phyloP scores from a whole-genome alignment of 164 flowering plant species.

The Liquidambar formosana region DNA sequence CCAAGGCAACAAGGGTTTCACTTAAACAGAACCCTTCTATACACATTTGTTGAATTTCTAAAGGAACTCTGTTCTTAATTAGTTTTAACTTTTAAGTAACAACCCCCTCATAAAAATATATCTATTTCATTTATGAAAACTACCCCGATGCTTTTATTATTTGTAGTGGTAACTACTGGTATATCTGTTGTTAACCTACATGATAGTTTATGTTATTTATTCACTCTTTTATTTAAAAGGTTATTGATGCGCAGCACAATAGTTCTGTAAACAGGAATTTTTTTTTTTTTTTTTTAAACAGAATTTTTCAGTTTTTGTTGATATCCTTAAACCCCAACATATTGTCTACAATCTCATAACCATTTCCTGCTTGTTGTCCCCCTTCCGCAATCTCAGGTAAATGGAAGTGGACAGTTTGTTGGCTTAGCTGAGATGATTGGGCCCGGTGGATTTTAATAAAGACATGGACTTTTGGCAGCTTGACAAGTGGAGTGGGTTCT shows the following conservation, averaged over 20 bases:
- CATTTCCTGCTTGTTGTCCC: background rate
- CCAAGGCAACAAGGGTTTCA: too few relatives aligned
- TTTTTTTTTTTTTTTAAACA: background rate
- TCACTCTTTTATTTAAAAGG: too few relatives aligned
- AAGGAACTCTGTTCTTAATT: too few relatives aligned
- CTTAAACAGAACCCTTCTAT: too few relatives aligned
- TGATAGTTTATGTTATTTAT: background rate
- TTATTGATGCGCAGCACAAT: too few relatives aligned
- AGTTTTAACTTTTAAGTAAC: too few relatives aligned
- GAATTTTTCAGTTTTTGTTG: background rate
- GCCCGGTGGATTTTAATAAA: constrained; percentile 69
- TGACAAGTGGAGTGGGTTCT: constrained; percentile 83
- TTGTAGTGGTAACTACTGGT: too few relatives aligned
- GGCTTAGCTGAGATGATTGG: constrained; percentile 92
- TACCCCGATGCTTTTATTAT: too few relatives aligned
- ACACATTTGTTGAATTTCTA: too few relatives aligned
- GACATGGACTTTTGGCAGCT: constrained; percentile 81
- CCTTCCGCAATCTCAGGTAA: constrained; percentile 50
- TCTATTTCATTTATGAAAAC: too few relatives aligned
- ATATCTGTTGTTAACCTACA: background rate
- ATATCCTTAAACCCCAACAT: background rate
- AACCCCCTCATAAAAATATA: too few relatives aligned
- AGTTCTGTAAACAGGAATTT: background rate
- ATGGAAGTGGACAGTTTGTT: constrained; percentile 79
- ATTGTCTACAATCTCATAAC: background rate